phyloP scores from a whole-genome alignment of 306 rosid genomes.

The Prunus mongolica region DNA sequence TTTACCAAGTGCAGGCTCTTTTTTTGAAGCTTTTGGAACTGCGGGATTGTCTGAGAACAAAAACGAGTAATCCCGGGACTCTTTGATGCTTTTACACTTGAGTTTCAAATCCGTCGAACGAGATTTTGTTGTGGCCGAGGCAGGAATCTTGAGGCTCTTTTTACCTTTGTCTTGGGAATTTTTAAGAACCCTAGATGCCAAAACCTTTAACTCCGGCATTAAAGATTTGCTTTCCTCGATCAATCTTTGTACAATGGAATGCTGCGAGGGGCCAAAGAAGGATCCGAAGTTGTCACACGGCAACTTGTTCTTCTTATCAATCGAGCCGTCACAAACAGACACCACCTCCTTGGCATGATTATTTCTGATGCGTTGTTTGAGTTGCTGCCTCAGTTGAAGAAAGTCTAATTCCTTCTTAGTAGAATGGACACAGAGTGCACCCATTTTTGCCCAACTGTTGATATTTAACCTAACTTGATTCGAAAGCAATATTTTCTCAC shows the following conservation, averaged over 20 bases:
- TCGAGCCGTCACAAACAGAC: neutral
- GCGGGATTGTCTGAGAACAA: neutral
- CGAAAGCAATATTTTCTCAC: too few species aligned
- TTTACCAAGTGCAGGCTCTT: neutral
- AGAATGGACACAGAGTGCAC: too few species aligned
- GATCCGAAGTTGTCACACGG: neutral
- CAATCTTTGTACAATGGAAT: neutral
- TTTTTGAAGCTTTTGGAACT: neutral
- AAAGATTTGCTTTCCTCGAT: neutral
- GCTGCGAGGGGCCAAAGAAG: neutral
- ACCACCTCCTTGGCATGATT: too few species aligned
- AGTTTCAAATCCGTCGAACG: neutral
- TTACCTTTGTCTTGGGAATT: too few species aligned
- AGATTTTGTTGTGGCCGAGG: too few species aligned
- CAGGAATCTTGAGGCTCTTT: neutral
- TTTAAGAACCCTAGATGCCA: too few species aligned
- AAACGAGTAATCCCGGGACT: neutral
- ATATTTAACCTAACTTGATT: too few species aligned
- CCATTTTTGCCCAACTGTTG: too few species aligned
- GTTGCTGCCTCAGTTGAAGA: neutral
- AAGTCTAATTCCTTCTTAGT: neutral
- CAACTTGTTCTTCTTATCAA: too few species aligned
- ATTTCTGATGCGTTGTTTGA: neutral
- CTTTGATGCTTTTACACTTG: neutral
- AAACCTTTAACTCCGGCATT: neutral